Base-by-base conservation (phyloP, 108 stramenopile species). In the Skeletonema grethae region DNA sequence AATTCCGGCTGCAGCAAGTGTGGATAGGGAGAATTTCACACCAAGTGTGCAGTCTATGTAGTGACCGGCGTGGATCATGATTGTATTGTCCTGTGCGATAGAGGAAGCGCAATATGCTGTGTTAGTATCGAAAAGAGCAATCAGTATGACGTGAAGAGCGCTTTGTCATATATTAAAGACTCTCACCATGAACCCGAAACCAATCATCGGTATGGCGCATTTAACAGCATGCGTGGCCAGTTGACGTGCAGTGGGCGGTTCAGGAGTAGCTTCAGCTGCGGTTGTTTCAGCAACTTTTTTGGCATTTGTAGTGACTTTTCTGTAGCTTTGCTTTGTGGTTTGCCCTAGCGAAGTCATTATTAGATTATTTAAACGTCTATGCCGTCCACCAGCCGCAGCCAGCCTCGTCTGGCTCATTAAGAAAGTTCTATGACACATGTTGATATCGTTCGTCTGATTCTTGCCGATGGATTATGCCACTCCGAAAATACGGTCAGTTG, bases 11-110 rank as follows among this genome's bases (percentile, higher is more conserved):
- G 87, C 90, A 12, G 90, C 84, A 22, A 93, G 63, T 2, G 91
- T 93, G 5, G 88, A 84, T 36, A 92, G 70, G 9, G 88, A 88
- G 53, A 92, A 89, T 36, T 65, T 70, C 0, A 92, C 89, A 22
- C 91, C 91, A 3, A 91, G 59, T 3, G 88, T 87, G 15, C 67
- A 83, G 62, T 93, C 90, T 55, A 93, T 85, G 59, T 80, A 57
- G 46, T 89, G 81, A 12, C 91, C 91, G 16, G 91, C 88, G 24
- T 82, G 82, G 30, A 91, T 84, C 88, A 91, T 89, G 11, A 93
- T 80, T 29, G 73, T 78, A 61, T 90, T 90, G 76, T 91, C 90
- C 41, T 43, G 41, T 15, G 5, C 0, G 7, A 34, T 34, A 1
- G 9, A 11, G 36, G 36, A 0, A 38, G 36, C 0, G 36, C 36